Conservation (phyloP, 306 rosid genomes). For the Mimosa bimucronata region DNA sequence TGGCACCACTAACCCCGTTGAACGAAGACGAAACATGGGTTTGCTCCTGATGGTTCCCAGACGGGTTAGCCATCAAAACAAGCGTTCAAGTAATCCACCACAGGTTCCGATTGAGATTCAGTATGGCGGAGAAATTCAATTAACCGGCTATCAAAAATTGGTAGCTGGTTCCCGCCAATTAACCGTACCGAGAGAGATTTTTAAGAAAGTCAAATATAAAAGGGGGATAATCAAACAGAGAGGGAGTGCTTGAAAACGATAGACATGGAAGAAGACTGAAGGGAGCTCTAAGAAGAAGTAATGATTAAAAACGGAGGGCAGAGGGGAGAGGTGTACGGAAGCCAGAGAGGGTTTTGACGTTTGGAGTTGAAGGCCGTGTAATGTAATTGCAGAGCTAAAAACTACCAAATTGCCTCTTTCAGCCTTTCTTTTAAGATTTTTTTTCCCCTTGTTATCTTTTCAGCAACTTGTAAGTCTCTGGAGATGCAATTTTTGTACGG, state of each 20-base stretch:
- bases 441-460: not conserved
- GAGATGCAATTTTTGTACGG: conserved; percentile 4
- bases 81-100: conserved; percentile 14
- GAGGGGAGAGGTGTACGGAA: conserved; percentile 39
- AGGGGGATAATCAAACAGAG: conserved; percentile 12
- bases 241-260: conserved; percentile 33
- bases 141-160: conserved; percentile 41
- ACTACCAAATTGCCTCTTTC: not conserved
- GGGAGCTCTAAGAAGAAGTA: conserved; percentile 45
- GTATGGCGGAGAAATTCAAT: conserved; percentile 37
- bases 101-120: conserved; percentile 15
- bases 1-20: conserved; percentile 50
- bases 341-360: conserved; percentile 48
- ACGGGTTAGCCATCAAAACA: conserved; percentile 65
- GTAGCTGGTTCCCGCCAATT: conserved; percentile 80
- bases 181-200: conserved; percentile 24
- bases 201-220: not conserved
- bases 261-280: conserved; percentile 45
- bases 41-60: conserved; percentile 74
- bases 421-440: conserved; percentile 1
- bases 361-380: conserved; percentile 44
- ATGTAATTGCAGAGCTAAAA: not conserved
- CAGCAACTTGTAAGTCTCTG: not conserved
- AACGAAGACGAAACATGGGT: conserved; percentile 72
- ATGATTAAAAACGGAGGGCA: conserved; percentile 15